Evolutionary conservation across 768 basidiomycete genomes (phyloP), one percentile per base, ranked within the genome.

Genomic region (Boletellus ananiceps): DNA sequence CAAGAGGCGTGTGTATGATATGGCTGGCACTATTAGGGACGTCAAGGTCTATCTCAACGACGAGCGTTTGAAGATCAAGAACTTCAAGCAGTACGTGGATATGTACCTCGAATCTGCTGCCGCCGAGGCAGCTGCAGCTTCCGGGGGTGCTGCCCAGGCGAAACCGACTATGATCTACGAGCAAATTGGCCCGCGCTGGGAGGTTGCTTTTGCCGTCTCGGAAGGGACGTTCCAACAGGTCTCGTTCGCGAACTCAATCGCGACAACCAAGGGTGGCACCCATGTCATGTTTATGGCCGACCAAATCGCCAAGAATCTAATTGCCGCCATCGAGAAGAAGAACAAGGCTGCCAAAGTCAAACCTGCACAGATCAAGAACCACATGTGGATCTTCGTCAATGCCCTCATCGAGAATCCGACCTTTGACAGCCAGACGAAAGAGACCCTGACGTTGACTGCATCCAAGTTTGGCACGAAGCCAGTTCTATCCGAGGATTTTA

Each of bases 401-500:
- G 83, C 91, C 13, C 75, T 96, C 52, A 86, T 99, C 57, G 94
- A 95, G 72, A 99, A 99, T 63, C 95, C 96, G 8, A 91, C 93
- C 1, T 99, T 99, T 69, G 95, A 99, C 77, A 93, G 91, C 77
- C 96, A 99, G 69, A 97, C 96, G 33, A 99, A 99, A 73, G 96
- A 99, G 67, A 88, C 84, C 4, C 71, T 99, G 57, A 98, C 94
- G 1, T 71, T 97, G 39, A 83, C 85, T 3, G 72, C 86, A 16
- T 84, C 82, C 27, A 95, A 95, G 68, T 99, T 98, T 62, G 91
- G 93, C 9, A 86, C 86, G 38, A 95, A 86, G 67, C 90, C 93
- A 2, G 69, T 68, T 2, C 62, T 97, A 12, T 81, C 87, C 2
- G 95, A 98, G 45, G 93, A 96, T 0, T 98, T 97, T 65, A 79